Evolutionary conservation across 2,329 filamentous ascomycete genomes (phyloP), one percentile per base, ranked within the genome.

Genomic region (Aspergillus felis): DNA sequence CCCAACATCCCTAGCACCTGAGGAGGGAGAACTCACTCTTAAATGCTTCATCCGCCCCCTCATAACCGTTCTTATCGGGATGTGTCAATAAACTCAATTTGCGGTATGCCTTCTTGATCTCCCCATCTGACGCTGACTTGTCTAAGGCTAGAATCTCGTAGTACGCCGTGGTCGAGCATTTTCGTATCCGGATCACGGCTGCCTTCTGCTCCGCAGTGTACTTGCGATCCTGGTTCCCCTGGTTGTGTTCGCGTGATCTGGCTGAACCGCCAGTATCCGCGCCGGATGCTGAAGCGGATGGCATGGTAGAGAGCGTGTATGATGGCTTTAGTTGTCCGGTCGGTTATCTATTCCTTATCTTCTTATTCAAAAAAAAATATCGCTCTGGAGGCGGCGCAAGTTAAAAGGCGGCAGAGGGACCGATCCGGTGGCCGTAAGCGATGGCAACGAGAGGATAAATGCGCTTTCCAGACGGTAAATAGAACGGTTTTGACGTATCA

Each of bases 1-100:
- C 28, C 17, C 41, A 38, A 3, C 2, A 17, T 38, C 6, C 6
- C 14, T 3, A 38, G 32, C 14, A 38, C 57, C 46, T 53, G 50
- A 24, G 27, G 29, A 35, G n/a, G 51, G 44, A 20, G 58, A 51
- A 77, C 82, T 75, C 70, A 86, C 84, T 90, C 81, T 99, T 99
- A 80, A 99, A 99, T 32, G 94, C 94, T 79, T 99, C 94, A 73
- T 97, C 94, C 55, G 94, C 93, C 59, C 95, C 87, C 41, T 93
- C 88, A 74, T 97, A 92, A 52, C 92, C 92, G 82, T 99, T 99
- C 81, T 99, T 99, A 81, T 99, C 94, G 62, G 94, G 94, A 81
- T 99, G 94, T 58, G 94, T 99, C 70, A 97, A 82, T 68, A 99
- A 80, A 72, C 90, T 94, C 73, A 95, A 83, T 78, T 96, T 97